Percentiles rank a stretch among this genome's conserved stretches.
Conservation (phyloP, 2,329 filamentous ascomycete genomes). For the Drechslera avenae region DNA sequence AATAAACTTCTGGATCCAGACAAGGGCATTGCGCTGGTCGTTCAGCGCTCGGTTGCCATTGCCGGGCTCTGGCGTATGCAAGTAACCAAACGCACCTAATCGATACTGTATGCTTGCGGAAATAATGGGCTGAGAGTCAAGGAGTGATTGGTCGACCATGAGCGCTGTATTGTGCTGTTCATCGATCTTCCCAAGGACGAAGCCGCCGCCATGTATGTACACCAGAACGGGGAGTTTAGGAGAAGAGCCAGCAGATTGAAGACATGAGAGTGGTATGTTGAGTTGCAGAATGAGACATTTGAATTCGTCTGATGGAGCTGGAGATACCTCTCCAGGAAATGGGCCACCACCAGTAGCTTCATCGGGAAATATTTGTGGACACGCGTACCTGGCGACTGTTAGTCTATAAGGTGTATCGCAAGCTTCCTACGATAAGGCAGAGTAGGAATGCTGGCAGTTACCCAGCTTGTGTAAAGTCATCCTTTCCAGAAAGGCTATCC, state of each 20-base stretch:
- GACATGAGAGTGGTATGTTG: conserved; percentile 25
- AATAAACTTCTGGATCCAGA: conserved; percentile 46
- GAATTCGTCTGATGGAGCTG: conserved; percentile 16
- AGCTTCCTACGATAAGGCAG: not conserved
- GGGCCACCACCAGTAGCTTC: conserved; percentile 19
- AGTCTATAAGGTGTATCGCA: not conserved
- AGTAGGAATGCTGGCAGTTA: not conserved
- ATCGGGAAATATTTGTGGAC: conserved; percentile 20
- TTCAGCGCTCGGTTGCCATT: conserved; percentile 27
- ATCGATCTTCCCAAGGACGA: conserved; percentile 47
- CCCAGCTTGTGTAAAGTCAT: conserved; percentile 28
- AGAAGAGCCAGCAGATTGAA: conserved; percentile 4
- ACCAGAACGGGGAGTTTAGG: conserved; percentile 54
- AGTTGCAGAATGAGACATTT: conserved; percentile 29
- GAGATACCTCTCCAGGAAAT: conserved; percentile 13
- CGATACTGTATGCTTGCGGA: conserved; percentile 33
- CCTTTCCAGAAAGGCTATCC: conserved; percentile 3
- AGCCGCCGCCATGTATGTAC: conserved; percentile 60
- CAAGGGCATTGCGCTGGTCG: conserved; percentile 43
- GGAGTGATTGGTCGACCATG: conserved; percentile 31
- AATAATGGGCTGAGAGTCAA: conserved; percentile 23
- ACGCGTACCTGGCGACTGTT: conserved; percentile 18
- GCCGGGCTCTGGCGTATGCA: conserved; percentile 51
- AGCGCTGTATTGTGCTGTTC: conserved; percentile 29
- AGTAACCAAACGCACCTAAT: conserved; percentile 31